Evolutionary conservation across 2,329 filamentous ascomycete species (phyloP), one percentile per base, ranked within the genome.

Genomic region (Ilyonectria sp.): DNA sequence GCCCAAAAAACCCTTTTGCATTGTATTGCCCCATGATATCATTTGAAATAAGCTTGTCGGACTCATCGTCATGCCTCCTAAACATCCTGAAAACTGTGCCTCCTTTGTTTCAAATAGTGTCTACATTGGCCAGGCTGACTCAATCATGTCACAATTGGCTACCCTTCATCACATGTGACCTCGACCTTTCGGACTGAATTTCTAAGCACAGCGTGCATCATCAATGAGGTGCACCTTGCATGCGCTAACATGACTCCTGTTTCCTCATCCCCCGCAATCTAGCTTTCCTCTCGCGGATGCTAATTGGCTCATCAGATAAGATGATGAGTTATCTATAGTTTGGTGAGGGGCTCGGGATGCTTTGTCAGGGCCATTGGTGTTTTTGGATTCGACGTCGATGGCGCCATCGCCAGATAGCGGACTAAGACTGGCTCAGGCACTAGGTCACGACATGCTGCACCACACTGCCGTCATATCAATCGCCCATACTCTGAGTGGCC

Each of bases 211-310:
- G 8, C 10, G 47, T 59, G 60, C 33, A 31, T 52, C 23, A 52
- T n/a, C 17, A 8, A 37, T n/a, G n/a, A 29, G 21, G 26, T 40
- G 40, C 52, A 65, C 19, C 46, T 44, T 37, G 21, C 17, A 40
- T 7, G 15, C 54, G 54, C 63, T 67, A 67, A 59, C 67, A 69
- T 69, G 64, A 67, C 63, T 63, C 67, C 67, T 67, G 67, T 46
- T 23, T 15, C 31, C 49, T 29, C 13, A 47, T 35, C 37, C 23
- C 35, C 53, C 55, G 47, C 49, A 31, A 52, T 47, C 40, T 46
- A 47, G 46, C 35, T 29, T 19, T 46, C 10, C 5, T 46, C 8
- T 37, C 6, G 6, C 35, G 3, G 4, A 21, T 9, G 3, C 4
- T 37, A 6, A 63, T 66, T 66, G 63, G 63, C 50, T n/a, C 23